These are phyloP conservation scores for Phytophthora constricta DNA, from an alignment of 352 stramenopile species.

Conservation along the genomic window DNA sequence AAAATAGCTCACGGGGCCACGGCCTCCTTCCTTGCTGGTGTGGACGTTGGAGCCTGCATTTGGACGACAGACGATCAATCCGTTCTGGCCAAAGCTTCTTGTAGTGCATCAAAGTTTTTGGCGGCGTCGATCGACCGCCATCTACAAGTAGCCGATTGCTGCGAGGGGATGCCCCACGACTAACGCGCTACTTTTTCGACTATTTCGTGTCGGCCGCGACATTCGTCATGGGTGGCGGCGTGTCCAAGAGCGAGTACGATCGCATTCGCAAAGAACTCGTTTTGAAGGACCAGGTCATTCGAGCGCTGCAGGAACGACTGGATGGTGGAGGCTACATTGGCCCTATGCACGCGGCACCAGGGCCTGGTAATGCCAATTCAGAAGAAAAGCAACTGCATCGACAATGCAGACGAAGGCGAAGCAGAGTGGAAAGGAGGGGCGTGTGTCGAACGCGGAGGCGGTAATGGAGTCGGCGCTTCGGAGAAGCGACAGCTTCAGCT, in stretches of 20 bases:
- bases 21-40: slow-evolving; percentile 1
- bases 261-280: slow-evolving; percentile 74
- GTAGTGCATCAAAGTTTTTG: slow-evolving; percentile 4
- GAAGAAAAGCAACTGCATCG: slow-evolving; percentile 3
- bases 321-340: slow-evolving; percentile 33
- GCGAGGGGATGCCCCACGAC: slow-evolving; percentile 29
- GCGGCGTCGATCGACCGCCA: neutral
- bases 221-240: slow-evolving; percentile 64
- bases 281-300: slow-evolving; percentile 77
- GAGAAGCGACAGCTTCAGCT: slow-evolving; percentile 18
- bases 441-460: slow-evolving; percentile 18
- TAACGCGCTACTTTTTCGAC: slow-evolving; percentile 7
- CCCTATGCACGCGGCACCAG: slow-evolving; percentile 13
- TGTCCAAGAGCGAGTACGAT: slow-evolving; percentile 80
- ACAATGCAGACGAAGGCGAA: slow-evolving; percentile 4
- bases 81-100: no score
- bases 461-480: slow-evolving; percentile 14
- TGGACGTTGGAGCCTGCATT: slow-evolving; percentile 7
- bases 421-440: slow-evolving; percentile 14
- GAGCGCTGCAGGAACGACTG: slow-evolving; percentile 62
- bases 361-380: neutral
- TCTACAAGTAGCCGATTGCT: no score
- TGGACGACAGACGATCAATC: slow-evolving; percentile 1
- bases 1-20: slow-evolving; percentile 12
- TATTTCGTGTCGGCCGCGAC: slow-evolving; percentile 3